Conservation (phyloP, 345 rosid species). For the Durio zibethinus region DNA sequence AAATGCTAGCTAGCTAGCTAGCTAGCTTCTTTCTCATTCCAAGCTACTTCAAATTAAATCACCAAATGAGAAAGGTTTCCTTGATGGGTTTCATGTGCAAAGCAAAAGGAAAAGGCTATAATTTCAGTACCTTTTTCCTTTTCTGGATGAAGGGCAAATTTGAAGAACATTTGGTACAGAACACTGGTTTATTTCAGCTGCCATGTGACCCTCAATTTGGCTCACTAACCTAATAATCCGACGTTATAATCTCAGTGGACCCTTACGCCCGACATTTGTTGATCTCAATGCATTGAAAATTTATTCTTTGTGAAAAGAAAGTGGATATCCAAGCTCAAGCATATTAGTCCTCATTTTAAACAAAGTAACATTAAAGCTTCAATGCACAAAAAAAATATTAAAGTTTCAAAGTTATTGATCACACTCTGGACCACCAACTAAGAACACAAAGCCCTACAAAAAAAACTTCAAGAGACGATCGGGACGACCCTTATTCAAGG, state of each 20-base stretch:
- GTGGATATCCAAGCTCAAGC: conserved; percentile 9
- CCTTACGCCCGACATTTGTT: conserved; percentile 32
- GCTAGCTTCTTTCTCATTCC: not conserved
- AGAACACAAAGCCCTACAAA: conserved; percentile 31
- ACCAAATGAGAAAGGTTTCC: not conserved
- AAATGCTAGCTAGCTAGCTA: not conserved
- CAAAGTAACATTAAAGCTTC: not conserved
- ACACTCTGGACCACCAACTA: conserved; percentile 25
- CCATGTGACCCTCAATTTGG: conserved; percentile 8
- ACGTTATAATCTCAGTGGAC: conserved; percentile 29
- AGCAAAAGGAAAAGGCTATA: not conserved
- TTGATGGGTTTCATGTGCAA: conserved; percentile 25
- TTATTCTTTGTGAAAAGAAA: conserved; percentile 9
- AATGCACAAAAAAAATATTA: too few relatives aligned
- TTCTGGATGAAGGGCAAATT: not conserved
- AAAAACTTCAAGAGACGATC: conserved; percentile 14
- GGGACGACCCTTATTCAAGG: conserved; percentile 40
- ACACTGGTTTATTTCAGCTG: not conserved
- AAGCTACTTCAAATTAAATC: not conserved
- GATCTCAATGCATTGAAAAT: conserved; percentile 16
- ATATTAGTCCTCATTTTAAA: conserved; percentile 1
- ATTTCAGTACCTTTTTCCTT: not conserved
- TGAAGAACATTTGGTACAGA: not conserved
- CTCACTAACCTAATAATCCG: conserved; percentile 9
- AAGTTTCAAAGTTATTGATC: conserved; percentile 12